Evolutionary conservation across 1,139 yeast genomes (phyloP).

Genomic region (Saccharomyces hybrid): DNA sequence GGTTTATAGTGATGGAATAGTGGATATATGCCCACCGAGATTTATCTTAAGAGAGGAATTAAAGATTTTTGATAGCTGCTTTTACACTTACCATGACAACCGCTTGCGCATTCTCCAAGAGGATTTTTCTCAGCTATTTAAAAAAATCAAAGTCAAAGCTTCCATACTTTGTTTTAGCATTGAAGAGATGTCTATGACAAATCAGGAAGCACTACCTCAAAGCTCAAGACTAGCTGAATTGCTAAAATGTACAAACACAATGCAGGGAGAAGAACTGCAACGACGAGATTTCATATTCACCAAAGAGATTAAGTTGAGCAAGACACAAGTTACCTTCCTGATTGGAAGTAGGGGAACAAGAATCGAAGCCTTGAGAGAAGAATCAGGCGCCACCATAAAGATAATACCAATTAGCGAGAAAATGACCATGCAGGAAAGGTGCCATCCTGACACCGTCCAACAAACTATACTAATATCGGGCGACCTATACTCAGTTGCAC

Average conservation of each 20-base stretch:
- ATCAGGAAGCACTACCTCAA: not conserved
- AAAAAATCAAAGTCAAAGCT: not conserved
- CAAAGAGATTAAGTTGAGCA: slow-evolving; percentile 19
- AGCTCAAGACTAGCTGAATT: not conserved
- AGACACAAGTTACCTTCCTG: slow-evolving; percentile 29
- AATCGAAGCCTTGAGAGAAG: slow-evolving; percentile 25
- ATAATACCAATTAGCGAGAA: slow-evolving; percentile 28
- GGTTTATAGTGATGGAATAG: not conserved
- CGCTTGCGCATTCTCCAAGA: not conserved
- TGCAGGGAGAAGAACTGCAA: not conserved
- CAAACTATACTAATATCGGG: slow-evolving; percentile 33
- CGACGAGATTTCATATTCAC: slow-evolving; percentile 1
- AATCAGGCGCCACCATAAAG: slow-evolving; percentile 28
- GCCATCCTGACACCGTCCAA: slow-evolving; percentile 10
- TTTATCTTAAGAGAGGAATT: not conserved
- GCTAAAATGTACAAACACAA: not conserved
- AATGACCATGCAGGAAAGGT: slow-evolving; percentile 10
- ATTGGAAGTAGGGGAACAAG: slow-evolving; percentile 32
- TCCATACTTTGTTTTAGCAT: not conserved
- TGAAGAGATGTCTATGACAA: not conserved
- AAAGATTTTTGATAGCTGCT: not conserved
- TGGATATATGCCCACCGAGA: not conserved
- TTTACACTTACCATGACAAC: not conserved
- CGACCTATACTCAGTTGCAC: slow-evolving; percentile 14
- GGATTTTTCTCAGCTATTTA: not conserved